phyloP scores from a whole-genome alignment of 352 stramenopile genomes.

The Aphanomyces invadans region DNA sequence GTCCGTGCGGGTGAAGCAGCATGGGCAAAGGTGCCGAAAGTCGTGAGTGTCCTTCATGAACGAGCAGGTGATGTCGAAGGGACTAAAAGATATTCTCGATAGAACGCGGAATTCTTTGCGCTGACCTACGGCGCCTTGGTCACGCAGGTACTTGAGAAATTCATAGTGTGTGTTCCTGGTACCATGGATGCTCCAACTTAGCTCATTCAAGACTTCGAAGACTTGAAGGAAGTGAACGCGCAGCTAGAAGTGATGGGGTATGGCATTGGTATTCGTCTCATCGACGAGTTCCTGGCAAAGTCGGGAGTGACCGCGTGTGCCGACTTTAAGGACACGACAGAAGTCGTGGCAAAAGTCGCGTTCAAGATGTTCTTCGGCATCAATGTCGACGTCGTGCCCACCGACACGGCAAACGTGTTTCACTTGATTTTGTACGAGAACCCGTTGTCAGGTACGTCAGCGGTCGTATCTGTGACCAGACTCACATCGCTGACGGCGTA shows the following conservation, averaged over 20 bases:
- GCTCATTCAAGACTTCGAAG: conserved; percentile 95
- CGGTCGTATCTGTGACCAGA: too few relatives aligned
- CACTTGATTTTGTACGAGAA: conserved; percentile 95
- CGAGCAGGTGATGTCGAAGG: not conserved
- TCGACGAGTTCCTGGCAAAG: conserved; percentile 98
- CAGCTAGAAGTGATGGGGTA: conserved; percentile 97
- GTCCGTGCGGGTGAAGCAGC: conserved; percentile 62
- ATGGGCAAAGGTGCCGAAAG: conserved; percentile 93
- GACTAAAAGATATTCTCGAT: not conserved
- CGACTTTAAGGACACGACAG: conserved; percentile 90
- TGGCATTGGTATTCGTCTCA: conserved; percentile 94
- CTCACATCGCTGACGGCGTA: too few relatives aligned
- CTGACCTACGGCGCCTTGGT: conserved; percentile 97
- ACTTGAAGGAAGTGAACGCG: conserved; percentile 91
- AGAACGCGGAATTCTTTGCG: conserved; percentile 97
- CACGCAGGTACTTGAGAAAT: conserved; percentile 74
- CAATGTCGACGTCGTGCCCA: conserved; percentile 81
- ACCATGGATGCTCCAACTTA: conserved; percentile 23
- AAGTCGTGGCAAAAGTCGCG: conserved; percentile 93
- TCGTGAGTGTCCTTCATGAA: conserved; percentile 32
- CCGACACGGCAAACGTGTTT: conserved; percentile 84
- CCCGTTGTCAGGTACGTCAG: conserved; percentile 81
- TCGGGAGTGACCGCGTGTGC: conserved; percentile 69
- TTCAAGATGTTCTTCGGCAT: conserved; percentile 99
- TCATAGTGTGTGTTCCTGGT: not conserved